Percentiles rank a stretch among this genome's conserved stretches.
Conservation (phyloP, 2,329 filamentous ascomycete species). For the Grosmannia clavigera region DNA sequence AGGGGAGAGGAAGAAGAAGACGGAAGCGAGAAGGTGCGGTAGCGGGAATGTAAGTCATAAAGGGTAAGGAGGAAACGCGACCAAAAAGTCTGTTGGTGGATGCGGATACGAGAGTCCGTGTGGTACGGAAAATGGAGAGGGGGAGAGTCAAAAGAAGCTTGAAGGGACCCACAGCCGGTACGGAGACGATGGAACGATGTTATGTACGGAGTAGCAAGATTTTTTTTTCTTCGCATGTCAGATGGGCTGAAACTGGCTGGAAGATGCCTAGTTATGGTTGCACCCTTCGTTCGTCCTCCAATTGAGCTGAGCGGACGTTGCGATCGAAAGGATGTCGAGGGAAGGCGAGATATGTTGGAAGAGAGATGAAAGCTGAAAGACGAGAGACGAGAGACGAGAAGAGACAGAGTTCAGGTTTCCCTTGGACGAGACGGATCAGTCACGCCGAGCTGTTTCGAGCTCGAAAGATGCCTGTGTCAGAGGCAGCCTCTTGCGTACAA, state of each 20-base stretch:
- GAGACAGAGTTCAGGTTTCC: too few relatives aligned
- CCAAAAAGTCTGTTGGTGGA: not conserved
- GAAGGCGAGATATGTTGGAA: not conserved
- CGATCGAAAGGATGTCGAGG: not conserved
- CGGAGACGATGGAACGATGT: not conserved
- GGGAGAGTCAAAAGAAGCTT: not conserved
- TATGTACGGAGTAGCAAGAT: not conserved
- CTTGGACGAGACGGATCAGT: constrained; percentile 20
- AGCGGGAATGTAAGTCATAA: constrained; percentile 26
- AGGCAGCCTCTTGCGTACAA: not conserved
- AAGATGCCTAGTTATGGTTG: too few relatives aligned
- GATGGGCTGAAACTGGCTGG: not conserved
- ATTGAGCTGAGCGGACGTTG: too few relatives aligned
- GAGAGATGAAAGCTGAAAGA: not conserved
- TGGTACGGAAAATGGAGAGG: not conserved
- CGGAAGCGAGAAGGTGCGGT: constrained; percentile 7
- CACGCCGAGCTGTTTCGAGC: constrained; percentile 34
- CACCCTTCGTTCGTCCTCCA: too few relatives aligned
- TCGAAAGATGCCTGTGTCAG: constrained; percentile 25
- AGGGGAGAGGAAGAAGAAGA: constrained; percentile 17
- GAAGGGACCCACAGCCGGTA: not conserved
- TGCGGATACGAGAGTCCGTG: not conserved
- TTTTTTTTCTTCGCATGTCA: not conserved
- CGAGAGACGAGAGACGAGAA: not conserved
- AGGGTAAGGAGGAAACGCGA: constrained; percentile 12